Base-by-base conservation (phyloP, 2,329 filamentous ascomycete genomes). In the Chaetomiaceae sp. region DNA sequence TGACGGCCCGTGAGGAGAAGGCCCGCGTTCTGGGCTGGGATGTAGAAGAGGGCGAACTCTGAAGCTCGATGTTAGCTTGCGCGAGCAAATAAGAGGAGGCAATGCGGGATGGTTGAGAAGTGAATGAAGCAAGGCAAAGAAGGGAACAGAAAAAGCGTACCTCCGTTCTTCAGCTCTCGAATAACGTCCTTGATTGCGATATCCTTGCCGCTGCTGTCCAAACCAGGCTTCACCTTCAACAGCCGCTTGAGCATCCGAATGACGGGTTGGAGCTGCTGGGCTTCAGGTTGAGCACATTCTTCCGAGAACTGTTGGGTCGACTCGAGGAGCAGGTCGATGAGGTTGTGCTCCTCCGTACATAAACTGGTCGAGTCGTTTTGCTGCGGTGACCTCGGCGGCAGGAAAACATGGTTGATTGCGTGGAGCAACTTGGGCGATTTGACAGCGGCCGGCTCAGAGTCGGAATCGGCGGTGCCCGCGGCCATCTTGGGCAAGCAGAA, bases 381-480 rank as follows among this genome's bases (percentile, higher is more conserved):
- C 17, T 59, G 59, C 1, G 69, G 69, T 0, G 68, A 55, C 5
- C 65, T 61, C 0, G 66, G 60, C 0, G 69, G 68, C 3, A 71
- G 53, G 25, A 71, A 71, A 15, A 58, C 53, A 33, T 58, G 55
- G 34, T 52, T 50, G 39, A 58, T 50, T 1, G 34, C 5, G n/a
- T 50, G n/a, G n/a, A n/a, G n/a, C n/a, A n/a, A 47, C 25, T 34
- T 25, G n/a, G 54, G 51, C 19, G 29, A 48, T 19, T 27, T 15
- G 5, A 31, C 23, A 23, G 25, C 8, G 15, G 25, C 8, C 20
- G 20, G 23, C 4, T 2, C 6, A 20, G 39, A 9, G 22, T 6
- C n/a, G 7, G 42, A 25, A 22, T 37, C 31, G 15, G 29, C 27
- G 25, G 27, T 23, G 12, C 14, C 11, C 19, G 19, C 3, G n/a